Evolutionary conservation across 2,329 filamentous ascomycete genomes (phyloP), one percentile per base, ranked within the genome.

Genomic region (Ascochyta koolunga): DNA sequence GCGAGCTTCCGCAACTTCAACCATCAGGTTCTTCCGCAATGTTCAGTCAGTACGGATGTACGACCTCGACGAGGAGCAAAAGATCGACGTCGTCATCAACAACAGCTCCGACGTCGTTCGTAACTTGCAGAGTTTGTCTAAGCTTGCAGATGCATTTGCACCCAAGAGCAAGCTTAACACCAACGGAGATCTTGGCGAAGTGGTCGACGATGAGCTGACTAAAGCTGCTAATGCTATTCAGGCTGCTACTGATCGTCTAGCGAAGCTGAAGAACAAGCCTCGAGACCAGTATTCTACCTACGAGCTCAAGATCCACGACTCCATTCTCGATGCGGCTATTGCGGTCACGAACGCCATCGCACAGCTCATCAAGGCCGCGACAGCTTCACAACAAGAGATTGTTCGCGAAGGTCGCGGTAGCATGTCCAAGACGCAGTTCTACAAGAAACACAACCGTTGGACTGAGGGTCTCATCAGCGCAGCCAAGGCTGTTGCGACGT

Each of bases 391-490:
- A 74, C 88, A 96, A 73, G 95, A 99, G 78, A 99, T 99, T 70
- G 95, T 99, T 37, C 88, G 92, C 61, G 91, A 96, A 59, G 95
- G 95, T 7, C 88, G 90, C 18, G 95, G 95, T 31, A 89, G 88
- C 22, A 91, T 90, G 45, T 96, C 91, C 38, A 86, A 88, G 53
- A 96, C 93, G 2, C 92, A 93, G 21, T 99, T 99, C 77, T 99
- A 99, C 87, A 98, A 98, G 84, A 98, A 98, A 82, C 97, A 99
- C 84, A 99, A 98, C 79, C 86, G 95, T 46, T 99, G 95, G 95
- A 99, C 95, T 0, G 95, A 99, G 72, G 95, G 95, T 41, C 86
- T 99, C 56, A 97, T 99, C 72, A 96, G 91, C 32, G 95, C 95
- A 0, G 93, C 95, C 61, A 99, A 99, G 79, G 95, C 95, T 0